phyloP scores from a whole-genome alignment of 805 yeast genomes.

The Lipomyces chichibuensis region DNA sequence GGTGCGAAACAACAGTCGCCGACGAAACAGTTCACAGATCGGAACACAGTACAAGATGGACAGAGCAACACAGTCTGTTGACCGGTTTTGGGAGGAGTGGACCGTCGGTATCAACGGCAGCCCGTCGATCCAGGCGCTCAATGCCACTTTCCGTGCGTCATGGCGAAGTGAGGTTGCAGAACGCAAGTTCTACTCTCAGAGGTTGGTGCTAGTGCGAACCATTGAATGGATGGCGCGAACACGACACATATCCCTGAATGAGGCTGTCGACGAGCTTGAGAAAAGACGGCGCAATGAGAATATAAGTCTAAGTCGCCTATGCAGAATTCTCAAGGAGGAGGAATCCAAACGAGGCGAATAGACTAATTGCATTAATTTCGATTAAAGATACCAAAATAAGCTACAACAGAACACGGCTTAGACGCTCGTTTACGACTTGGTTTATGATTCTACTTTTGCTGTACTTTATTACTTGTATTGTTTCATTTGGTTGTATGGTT shows the following conservation, averaged over 20 bases:
- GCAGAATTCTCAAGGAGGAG: slow-evolving; percentile 31
- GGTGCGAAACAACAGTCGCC: slow-evolving; percentile 12
- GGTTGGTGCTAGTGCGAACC: slow-evolving; percentile 33
- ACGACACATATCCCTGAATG: slow-evolving; percentile 21
- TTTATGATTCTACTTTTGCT: background rate
- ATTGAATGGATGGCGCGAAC: slow-evolving; percentile 33
- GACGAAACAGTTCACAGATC: slow-evolving; percentile 7
- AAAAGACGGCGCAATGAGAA: slow-evolving; percentile 26
- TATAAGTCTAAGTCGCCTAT: slow-evolving; percentile 33
- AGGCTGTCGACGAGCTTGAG: slow-evolving; percentile 35
- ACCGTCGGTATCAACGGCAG: slow-evolving; percentile 48
- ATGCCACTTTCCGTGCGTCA: slow-evolving; percentile 48
- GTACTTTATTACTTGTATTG: background rate
- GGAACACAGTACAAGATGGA: slow-evolving; percentile 34
- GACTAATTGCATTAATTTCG: background rate
- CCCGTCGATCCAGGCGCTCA: slow-evolving; percentile 50
- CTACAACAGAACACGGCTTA: background rate
- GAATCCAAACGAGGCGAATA: slow-evolving; percentile 28
- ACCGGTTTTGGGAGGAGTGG: slow-evolving; percentile 47
- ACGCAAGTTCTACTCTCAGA: slow-evolving; percentile 34
- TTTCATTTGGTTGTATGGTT: background rate
- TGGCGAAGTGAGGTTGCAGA: slow-evolving; percentile 47
- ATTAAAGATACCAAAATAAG: background rate
- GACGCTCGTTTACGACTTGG: background rate
- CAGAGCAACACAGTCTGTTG: slow-evolving; percentile 33